Evolutionary conservation across 2,329 filamentous ascomycete species (phyloP).

Genomic region (Delphinella strobiligena): DNA sequence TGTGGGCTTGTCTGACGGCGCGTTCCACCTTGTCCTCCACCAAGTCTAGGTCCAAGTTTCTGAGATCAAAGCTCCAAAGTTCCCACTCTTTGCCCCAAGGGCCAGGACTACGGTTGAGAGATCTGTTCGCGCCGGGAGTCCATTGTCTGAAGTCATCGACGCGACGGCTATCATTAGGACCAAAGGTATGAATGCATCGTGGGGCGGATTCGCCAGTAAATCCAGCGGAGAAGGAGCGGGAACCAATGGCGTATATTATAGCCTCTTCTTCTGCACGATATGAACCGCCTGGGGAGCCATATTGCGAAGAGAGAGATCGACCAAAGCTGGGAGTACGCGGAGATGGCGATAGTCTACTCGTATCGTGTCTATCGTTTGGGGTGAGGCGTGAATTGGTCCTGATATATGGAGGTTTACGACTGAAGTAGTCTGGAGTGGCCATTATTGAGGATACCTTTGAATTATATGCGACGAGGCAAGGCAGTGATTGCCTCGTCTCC

Average conservation of each 20-base stretch:
- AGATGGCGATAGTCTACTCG: constrained; percentile 29
- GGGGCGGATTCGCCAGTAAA: constrained; percentile 75
- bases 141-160: constrained; percentile 71
- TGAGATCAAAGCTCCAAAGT: constrained; percentile 68
- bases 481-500: background rate
- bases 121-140: constrained; percentile 39
- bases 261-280: constrained; percentile 61
- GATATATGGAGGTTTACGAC: constrained; percentile 5
- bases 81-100: constrained; percentile 55
- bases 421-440: constrained; percentile 7
- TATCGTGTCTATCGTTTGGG: constrained; percentile 18
- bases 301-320: constrained; percentile 47
- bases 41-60: constrained; percentile 61
- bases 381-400: constrained; percentile 8
- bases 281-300: constrained; percentile 44
- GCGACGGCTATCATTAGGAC: constrained; percentile 63
- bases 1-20: constrained; percentile 67
- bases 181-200: constrained; percentile 58
- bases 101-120: constrained; percentile 12
- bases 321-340: constrained; percentile 47
- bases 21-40: constrained; percentile 81
- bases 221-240: constrained; percentile 66
- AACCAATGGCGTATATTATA: constrained; percentile 71
- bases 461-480: background rate
- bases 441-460: background rate